Percentiles rank a stretch among this genome's conserved stretches.
Conservation (phyloP, 257 asterid species). For the Penstemon newberryi region DNA sequence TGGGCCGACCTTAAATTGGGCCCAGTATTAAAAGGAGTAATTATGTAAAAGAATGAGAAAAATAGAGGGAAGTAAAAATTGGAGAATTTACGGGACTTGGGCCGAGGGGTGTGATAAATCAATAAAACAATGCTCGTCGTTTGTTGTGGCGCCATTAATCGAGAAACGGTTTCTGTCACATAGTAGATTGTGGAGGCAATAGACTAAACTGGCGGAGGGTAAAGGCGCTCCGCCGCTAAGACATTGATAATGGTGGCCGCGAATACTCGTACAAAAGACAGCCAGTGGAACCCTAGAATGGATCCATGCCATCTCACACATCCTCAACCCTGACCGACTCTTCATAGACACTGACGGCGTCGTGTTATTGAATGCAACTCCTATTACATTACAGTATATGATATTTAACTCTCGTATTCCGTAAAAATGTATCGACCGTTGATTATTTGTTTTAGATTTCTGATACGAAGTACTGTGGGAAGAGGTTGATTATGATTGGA, state of each 20-base stretch:
- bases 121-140: too few relatives aligned
- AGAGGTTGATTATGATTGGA: slow-evolving; percentile 79
- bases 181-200: too few relatives aligned
- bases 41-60: too few relatives aligned
- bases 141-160: too few relatives aligned
- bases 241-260: slow-evolving; percentile 8
- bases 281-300: slow-evolving; percentile 70
- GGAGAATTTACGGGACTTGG: too few relatives aligned
- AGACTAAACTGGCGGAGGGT: slow-evolving; percentile 7
- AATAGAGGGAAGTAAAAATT: too few relatives aligned
- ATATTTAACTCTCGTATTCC: not conserved
- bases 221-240: not conserved
- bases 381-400: not conserved
- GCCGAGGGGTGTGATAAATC: too few relatives aligned
- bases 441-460: slow-evolving; percentile 11
- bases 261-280: slow-evolving; percentile 56
- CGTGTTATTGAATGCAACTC: slow-evolving; percentile 66
- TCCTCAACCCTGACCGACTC: slow-evolving; percentile 64
- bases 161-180: too few relatives aligned
- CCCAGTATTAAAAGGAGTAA: not conserved
- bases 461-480: slow-evolving; percentile 81
- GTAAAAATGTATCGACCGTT: slow-evolving; percentile 3
- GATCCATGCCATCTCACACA: slow-evolving; percentile 67
- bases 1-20: not conserved
- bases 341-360: slow-evolving; percentile 72